A percentile compares a stretch with the other conserved stretches of the same genome.
Conservation (phyloP, 352 stramenopile genomes). For the Pythium dissimile region DNA sequence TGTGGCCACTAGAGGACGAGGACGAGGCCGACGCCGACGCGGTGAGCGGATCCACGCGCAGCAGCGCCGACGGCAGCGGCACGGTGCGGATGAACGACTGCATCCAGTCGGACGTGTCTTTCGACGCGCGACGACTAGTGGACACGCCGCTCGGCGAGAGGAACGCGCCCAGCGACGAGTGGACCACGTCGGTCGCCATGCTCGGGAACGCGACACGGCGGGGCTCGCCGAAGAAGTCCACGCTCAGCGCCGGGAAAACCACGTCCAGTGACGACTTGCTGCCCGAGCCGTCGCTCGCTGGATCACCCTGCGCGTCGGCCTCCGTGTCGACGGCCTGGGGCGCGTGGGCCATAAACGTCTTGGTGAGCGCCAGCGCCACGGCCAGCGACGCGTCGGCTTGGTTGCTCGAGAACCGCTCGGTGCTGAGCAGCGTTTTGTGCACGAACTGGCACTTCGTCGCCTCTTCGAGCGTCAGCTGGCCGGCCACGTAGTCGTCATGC, state of each 20-base stretch:
- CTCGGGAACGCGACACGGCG: slow-evolving; percentile 29
- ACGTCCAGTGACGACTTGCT: slow-evolving; percentile 18
- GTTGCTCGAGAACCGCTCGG: slow-evolving; percentile 7
- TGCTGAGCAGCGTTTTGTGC: slow-evolving; percentile 25
- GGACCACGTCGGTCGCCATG: slow-evolving; percentile 22
- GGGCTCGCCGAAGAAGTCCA: slow-evolving; percentile 25
- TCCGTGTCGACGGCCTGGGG: slow-evolving; percentile 14
- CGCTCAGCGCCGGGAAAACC: slow-evolving; percentile 29
- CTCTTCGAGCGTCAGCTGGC: slow-evolving; percentile 26
- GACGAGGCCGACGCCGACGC: slow-evolving; percentile 6
- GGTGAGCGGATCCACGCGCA: background rate
- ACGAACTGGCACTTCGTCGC: slow-evolving; percentile 40
- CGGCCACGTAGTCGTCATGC: slow-evolving; percentile 33
- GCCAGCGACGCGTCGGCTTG: slow-evolving; percentile 9
- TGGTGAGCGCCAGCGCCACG: slow-evolving; percentile 20
- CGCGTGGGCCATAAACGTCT: slow-evolving; percentile 39
- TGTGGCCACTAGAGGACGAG: slow-evolving; percentile 2
- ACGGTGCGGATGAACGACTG: slow-evolving; percentile 25
- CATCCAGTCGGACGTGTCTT: slow-evolving; percentile 28
- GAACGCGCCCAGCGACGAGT: slow-evolving; percentile 32
- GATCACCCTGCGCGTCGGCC: too few species aligned
- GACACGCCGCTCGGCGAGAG: slow-evolving; percentile 14
- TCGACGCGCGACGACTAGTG: slow-evolving; percentile 15
- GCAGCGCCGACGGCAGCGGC: slow-evolving; percentile 4
- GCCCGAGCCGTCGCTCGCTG: background rate